A percentile compares a stretch with the other conserved stretches of the same genome.
Conservation (phyloP, 192 early-diverging fungal species). For the Coemansia sp. region DNA sequence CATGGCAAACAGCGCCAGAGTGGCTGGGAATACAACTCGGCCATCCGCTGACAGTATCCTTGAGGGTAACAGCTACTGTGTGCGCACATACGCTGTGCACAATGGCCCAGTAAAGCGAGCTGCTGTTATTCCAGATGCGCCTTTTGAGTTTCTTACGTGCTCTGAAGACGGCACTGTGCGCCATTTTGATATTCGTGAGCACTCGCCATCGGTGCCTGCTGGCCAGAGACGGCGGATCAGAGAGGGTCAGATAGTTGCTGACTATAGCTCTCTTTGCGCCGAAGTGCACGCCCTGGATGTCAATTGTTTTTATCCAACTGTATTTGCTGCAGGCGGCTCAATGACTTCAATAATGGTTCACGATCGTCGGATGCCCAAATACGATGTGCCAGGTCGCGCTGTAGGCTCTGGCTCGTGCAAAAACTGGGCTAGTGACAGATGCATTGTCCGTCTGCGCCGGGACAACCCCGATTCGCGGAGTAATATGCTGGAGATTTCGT, state of each 20-base stretch:
- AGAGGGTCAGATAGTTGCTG: slow-evolving; percentile 43
- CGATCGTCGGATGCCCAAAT: slow-evolving; percentile 52
- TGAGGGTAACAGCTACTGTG: slow-evolving; percentile 20
- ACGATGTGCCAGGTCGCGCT: background rate
- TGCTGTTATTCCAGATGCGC: slow-evolving; percentile 45
- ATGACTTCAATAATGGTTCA: slow-evolving; percentile 51
- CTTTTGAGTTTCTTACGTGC: slow-evolving; percentile 59
- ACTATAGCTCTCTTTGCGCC: slow-evolving; percentile 50
- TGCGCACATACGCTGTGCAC: slow-evolving; percentile 56
- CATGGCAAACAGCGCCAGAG: slow-evolving; percentile 4
- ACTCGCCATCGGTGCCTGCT: background rate
- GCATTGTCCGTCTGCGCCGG: slow-evolving; percentile 39
- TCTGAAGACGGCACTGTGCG: slow-evolving; percentile 61
- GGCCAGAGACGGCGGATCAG: background rate
- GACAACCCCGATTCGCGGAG: slow-evolving; percentile 1
- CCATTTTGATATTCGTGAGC: slow-evolving; percentile 61
- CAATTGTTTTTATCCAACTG: slow-evolving; percentile 49
- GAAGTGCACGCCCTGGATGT: slow-evolving; percentile 56
- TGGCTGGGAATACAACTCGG: background rate
- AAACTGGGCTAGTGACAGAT: slow-evolving; percentile 33
- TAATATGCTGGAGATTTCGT: slow-evolving; percentile 15
- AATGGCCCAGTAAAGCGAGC: slow-evolving; percentile 55
- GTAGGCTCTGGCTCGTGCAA: background rate
- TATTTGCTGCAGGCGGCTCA: slow-evolving; percentile 64
- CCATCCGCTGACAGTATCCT: slow-evolving; percentile 1